Base-by-base conservation (phyloP, 192 early-diverging fungal species). In the Pilaira anomala region DNA sequence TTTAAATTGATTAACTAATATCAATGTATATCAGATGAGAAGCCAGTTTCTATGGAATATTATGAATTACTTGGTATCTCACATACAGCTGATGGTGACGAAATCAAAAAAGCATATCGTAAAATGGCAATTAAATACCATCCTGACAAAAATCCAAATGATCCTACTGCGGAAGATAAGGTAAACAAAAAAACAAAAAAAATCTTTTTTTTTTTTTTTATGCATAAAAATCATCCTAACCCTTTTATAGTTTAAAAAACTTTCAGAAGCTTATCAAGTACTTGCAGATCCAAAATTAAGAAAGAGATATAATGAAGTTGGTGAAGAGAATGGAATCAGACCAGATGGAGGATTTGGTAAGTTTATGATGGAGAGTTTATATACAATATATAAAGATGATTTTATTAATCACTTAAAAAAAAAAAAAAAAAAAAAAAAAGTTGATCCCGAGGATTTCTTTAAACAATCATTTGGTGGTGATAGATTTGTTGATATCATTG, bases 211-310 rank as follows among this genome's bases (percentile, higher is more conserved):
- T 48, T n/a, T 21, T 26, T 2, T 3, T 49, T n/a, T n/a, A 29
- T 42, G 14, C 24, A 14, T 41, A 9, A 0, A 16, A 26, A 29
- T 16, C 26, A 7, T 3, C 2, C n/a, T 54, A 14, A 46, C 44
- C 2, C 1, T 4, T 16, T 14, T 39, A 7, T 65, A 85, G 85
- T 99, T 98, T 69, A 96, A 99, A 76, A 85, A 84, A 71, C 91
- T 99, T 25, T 95, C 95, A 9, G 95, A 97, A 70, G 97, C 97
- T 26, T 98, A 99, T 72, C 93, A 95, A 77, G 86, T 98, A 11
- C 80, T 99, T 16, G 94, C 93, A 6, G 96, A 99, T 66, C 93
- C 93, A 6, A 83, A 91, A 57, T 73, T 89, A 70, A 85, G 97
- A 66, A 81, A 88, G 26, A 76, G 82, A 53, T 99, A 99, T 77